Evolutionary conservation across 352 stramenopile genomes (phyloP).

Genomic region (Pseudoperonospora humuli): DNA sequence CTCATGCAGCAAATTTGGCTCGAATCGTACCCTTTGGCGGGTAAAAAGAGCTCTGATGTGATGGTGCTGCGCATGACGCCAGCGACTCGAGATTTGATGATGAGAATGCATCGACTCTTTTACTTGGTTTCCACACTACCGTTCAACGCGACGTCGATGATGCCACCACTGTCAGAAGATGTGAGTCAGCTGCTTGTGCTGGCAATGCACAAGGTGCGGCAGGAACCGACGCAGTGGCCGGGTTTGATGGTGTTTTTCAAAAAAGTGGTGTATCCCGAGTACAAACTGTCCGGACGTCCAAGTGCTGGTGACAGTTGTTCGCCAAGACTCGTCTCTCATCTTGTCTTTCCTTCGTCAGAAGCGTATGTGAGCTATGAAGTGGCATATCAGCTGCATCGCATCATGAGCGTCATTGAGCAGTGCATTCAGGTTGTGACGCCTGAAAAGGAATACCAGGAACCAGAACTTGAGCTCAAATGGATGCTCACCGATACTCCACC

Average conservation of each 20-base stretch:
- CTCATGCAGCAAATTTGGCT: constrained; percentile 59
- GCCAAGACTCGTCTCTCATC: constrained; percentile 14
- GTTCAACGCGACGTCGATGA: constrained; percentile 21
- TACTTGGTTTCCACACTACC: constrained; percentile 50
- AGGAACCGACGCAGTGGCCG: constrained; percentile 59
- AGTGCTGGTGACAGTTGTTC: constrained; percentile 1
- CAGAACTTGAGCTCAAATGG: constrained; percentile 47
- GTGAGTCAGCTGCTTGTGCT: constrained; percentile 16
- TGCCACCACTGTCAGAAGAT: constrained; percentile 12
- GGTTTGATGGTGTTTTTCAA: constrained; percentile 70
- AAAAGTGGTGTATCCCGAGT: constrained; percentile 52
- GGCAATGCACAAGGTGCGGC: constrained; percentile 22
- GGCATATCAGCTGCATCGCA: constrained; percentile 40
- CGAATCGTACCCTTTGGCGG: constrained; percentile 29
- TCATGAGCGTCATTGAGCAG: constrained; percentile 41
- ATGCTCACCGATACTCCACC: constrained; percentile 27
- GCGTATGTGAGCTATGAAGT: constrained; percentile 65
- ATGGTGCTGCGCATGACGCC: constrained; percentile 43
- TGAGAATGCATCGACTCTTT: constrained; percentile 64
- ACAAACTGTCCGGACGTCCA: constrained; percentile 25
- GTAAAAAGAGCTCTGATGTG: constrained; percentile 30
- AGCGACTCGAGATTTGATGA: constrained; percentile 37
- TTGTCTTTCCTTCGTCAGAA: constrained; percentile 41
- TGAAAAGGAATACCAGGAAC: constrained; percentile 25
- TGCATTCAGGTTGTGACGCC: constrained; percentile 30